Conservation (phyloP, 805 yeast species). For the Candida wancherniae region DNA sequence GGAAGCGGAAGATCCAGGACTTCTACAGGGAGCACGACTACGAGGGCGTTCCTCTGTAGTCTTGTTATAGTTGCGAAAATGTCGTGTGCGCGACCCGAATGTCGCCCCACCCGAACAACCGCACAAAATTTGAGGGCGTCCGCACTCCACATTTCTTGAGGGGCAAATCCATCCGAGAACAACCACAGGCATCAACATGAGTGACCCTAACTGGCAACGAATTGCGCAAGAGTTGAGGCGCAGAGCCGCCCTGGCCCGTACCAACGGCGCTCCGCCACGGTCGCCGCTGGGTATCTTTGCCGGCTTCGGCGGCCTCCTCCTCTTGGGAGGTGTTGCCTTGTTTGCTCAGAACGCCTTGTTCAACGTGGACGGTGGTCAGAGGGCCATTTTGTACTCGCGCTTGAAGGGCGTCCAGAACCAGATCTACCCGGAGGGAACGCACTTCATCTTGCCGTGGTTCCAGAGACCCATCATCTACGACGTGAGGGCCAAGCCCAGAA, state of each 20-base stretch:
- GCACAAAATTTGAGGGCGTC: too few relatives aligned
- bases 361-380: conserved; percentile 95
- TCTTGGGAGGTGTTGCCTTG: conserved; percentile 37
- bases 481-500: conserved; percentile 92
- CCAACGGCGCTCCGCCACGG: conserved; percentile 27
- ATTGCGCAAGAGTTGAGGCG: conserved; percentile 40
- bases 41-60: conserved; percentile 82
- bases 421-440: conserved; percentile 92
- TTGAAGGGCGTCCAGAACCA: conserved; percentile 75
- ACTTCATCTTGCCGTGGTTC: conserved; percentile 89
- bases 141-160: too few relatives aligned
- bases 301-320: conserved; percentile 38
- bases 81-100: conserved; percentile 4
- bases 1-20: conserved; percentile 55
- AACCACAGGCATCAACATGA: conserved; percentile 22
- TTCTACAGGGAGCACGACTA: conserved; percentile 58
- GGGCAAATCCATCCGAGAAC: too few relatives aligned
- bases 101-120: conserved; percentile 1
- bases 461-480: conserved; percentile 88
- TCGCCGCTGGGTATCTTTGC: conserved; percentile 36
- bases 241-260: conserved; percentile 22
- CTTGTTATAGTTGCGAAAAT: conserved; percentile 1
- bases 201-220: conserved; percentile 38
- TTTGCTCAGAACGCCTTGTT: conserved; percentile 35
- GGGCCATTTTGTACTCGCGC: conserved; percentile 92